phyloP scores from a whole-genome alignment of 192 early-diverging fungal species.

The Coemansia sp. region DNA sequence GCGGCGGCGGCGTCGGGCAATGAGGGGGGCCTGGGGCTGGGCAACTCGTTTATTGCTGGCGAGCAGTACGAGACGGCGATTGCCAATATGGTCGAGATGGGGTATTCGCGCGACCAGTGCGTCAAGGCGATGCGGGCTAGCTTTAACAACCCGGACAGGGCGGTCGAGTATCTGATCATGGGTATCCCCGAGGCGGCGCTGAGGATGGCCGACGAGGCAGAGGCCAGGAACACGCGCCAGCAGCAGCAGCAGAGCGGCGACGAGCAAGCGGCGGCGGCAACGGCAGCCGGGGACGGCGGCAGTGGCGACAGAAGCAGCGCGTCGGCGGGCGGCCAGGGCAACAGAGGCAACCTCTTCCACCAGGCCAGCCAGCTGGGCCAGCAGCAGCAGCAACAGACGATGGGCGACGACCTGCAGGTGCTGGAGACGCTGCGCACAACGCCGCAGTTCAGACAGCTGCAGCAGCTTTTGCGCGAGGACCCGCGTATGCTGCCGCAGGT shows the following conservation, averaged over 20 bases:
- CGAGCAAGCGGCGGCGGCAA: not conserved
- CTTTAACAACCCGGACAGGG: constrained; percentile 96
- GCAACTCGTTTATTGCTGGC: constrained; percentile 56
- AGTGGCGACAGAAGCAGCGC: constrained; percentile 5
- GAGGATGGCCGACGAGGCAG: constrained; percentile 36
- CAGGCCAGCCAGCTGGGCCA: constrained; percentile 54
- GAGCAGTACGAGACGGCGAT: constrained; percentile 76
- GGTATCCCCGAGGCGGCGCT: constrained; percentile 54
- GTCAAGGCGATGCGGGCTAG: constrained; percentile 90
- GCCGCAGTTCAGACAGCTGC: constrained; percentile 90
- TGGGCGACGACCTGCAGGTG: constrained; percentile 15
- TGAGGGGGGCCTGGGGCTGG: constrained; percentile 50
- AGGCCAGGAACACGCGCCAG: constrained; percentile 17
- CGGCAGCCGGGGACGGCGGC: constrained; percentile 2
- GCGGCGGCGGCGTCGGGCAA: no score
- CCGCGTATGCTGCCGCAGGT: constrained; percentile 84
- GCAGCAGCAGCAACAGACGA: constrained; percentile 29
- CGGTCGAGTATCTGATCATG: constrained; percentile 91
- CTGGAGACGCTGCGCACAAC: constrained; percentile 63
- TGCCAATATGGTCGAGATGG: constrained; percentile 91
- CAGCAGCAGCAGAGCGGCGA: constrained; percentile 44
- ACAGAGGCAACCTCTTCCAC: constrained; percentile 57
- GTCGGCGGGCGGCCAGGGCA: not conserved
- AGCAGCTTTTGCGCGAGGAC: constrained; percentile 79
- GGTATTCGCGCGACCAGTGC: constrained; percentile 83